Base-by-base conservation (phyloP, 2,329 filamentous ascomycete genomes). In the Bertia moriformis region DNA sequence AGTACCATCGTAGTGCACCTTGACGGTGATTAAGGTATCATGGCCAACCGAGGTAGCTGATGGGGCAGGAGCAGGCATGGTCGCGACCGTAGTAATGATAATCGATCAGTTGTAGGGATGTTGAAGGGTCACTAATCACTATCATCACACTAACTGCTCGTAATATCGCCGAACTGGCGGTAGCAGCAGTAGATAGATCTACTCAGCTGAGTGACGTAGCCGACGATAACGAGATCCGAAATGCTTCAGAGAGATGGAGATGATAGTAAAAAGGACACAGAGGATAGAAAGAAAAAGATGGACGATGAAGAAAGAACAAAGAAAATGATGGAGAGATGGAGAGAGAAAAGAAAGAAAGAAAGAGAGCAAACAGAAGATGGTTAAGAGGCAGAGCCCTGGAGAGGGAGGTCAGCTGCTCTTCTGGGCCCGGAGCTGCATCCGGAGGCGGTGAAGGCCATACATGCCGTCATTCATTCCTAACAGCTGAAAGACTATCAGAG, bases 11-110 rank as follows among this genome's bases (percentile, higher is more conserved):
- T 82, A 76, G 52, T 75, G 73, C 54, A 93, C 71, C 67, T 96
- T 96, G 63, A 95, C 67, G 47, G 82, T 86, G 60, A 96, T 83
- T 46, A 74, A 65, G 39, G 83, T 86, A 45, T 87, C 82, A 41
- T 75, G 71, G 39, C 54, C 49, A 35, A 54, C 47, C 36, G 53
- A 36, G 14, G 45, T 49, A 45, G 55, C 45, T 41, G 60, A 57
- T 42, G 60, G 10, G 17, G 15, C 15, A 7, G 32, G 32, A 15
- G 32, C 17, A 10, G 32, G 10, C 32, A 35, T 35, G 32, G 15
- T 35, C 10, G 7, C 10, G 32, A 17, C 32, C 10, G 24, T n/a
- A n/a, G n/a, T n/a, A n/a, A n/a, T n/a, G n/a, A n/a, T n/a, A n/a
- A n/a, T n/a, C n/a, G n/a, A n/a, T n/a, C n/a, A n/a, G n/a, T n/a